These are phyloP conservation scores for Hibiscus trionum DNA, from an alignment of 345 rosid genomes.

Conservation along the genomic window DNA sequence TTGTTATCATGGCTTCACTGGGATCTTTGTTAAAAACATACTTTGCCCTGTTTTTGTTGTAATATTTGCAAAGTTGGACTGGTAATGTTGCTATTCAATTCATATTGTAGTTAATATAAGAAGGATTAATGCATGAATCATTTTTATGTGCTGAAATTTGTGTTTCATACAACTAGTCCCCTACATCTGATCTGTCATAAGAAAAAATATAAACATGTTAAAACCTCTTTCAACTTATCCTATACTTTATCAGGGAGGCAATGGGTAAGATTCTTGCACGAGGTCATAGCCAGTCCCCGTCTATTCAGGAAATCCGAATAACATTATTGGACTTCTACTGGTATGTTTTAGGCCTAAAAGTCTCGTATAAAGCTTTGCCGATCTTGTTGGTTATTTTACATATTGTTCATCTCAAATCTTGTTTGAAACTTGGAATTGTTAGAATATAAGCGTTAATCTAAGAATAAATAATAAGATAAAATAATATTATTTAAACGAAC, in stretches of 20 bases:
- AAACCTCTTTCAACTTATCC: background rate
- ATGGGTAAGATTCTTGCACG: conserved; percentile 86
- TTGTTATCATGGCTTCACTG: background rate
- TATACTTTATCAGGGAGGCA: conserved; percentile 56
- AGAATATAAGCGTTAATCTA: too few species aligned
- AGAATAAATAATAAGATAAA: too few species aligned
- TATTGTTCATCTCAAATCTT: conserved; percentile 1
- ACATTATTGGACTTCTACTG: conserved; percentile 84
- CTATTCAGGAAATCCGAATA: conserved; percentile 74
- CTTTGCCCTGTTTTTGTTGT: background rate
- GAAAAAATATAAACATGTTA: background rate
- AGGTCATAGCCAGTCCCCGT: conserved; percentile 93
- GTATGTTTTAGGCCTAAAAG: conserved; percentile 31
- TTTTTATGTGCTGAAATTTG: background rate
- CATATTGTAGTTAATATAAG: background rate
- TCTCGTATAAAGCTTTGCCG: too few species aligned
- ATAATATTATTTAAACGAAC: too few species aligned
- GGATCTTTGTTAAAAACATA: background rate
- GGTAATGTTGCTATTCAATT: conserved; percentile 39
- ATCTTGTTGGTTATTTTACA: background rate
- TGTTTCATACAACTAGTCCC: background rate
- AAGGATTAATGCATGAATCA: background rate
- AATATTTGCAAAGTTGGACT: conserved; percentile 66
- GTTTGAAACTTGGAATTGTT: conserved; percentile 3
- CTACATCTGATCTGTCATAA: background rate